A percentile compares a stretch with the other conserved stretches of the same genome.
Conservation (phyloP, 306 rosid species). For the Benincasa hispida region DNA sequence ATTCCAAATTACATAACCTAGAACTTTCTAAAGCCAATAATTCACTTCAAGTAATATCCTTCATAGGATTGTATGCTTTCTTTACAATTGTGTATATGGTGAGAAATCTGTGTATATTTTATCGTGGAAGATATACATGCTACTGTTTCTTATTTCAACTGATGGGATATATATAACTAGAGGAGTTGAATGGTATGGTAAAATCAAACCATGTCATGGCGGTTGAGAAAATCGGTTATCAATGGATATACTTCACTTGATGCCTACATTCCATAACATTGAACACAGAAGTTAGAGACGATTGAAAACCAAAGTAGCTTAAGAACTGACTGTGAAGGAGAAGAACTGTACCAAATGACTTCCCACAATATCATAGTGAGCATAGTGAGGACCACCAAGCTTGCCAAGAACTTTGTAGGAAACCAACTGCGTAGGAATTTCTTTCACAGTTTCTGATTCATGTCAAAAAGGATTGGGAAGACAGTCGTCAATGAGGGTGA, state of each 20-base stretch:
- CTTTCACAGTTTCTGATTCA: slow-evolving; percentile 72
- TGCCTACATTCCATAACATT: slow-evolving; percentile 39
- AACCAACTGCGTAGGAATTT: slow-evolving; percentile 46
- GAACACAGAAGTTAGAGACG: background rate
- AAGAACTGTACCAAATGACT: slow-evolving; percentile 49
- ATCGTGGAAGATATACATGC: background rate
- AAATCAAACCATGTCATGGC: slow-evolving; percentile 44
- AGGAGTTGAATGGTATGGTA: background rate
- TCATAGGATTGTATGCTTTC: background rate
- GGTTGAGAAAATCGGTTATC: slow-evolving; percentile 50
- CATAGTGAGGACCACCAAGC: slow-evolving; percentile 72
- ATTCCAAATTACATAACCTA: background rate
- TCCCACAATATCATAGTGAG: slow-evolving; percentile 86
- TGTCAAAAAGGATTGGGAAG: background rate
- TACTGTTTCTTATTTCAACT: background rate
- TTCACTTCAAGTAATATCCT: background rate
- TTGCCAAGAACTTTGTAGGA: slow-evolving; percentile 71
- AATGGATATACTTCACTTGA: slow-evolving; percentile 57
- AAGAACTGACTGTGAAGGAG: background rate
- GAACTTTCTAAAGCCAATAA: background rate
- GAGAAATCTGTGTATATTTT: background rate
- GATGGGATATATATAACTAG: background rate
- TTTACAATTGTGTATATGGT: background rate
- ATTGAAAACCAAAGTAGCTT: background rate
- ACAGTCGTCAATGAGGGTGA: background rate